Conservation (phyloP, 2,329 filamentous ascomycete species). For the Penicillium sp. region DNA sequence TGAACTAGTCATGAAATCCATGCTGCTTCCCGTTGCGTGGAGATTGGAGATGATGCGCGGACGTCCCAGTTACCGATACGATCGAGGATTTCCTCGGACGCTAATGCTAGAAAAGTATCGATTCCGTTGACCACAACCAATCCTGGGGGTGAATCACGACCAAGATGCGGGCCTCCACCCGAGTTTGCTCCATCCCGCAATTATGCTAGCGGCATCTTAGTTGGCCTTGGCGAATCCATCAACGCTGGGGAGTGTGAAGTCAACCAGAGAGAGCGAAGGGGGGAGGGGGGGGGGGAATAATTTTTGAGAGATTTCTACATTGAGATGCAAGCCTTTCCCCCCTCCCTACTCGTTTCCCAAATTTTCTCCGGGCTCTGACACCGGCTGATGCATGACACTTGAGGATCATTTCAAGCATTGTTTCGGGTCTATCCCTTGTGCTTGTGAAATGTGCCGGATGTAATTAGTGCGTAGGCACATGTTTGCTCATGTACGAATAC, state of each 20-base stretch:
- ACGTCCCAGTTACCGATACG: not conserved
- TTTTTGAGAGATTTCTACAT: too few relatives aligned
- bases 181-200: constrained; percentile 16
- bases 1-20: constrained; percentile 8
- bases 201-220: constrained; percentile 14
- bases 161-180: constrained; percentile 23
- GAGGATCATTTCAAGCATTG: constrained; percentile 3
- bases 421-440: not conserved
- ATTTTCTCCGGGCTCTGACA: constrained; percentile 10
- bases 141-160: constrained; percentile 3
- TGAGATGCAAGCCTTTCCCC: constrained; percentile 4
- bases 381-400: constrained; percentile 6
- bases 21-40: constrained; percentile 11
- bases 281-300: not conserved
- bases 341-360: not conserved
- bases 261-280: too few relatives aligned
- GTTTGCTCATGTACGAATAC: not conserved
- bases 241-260: not conserved
- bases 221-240: constrained; percentile 11
- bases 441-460: constrained; percentile 6
- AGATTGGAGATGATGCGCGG: not conserved
- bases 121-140: constrained; percentile 6
- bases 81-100: constrained; percentile 3
- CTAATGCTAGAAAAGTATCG: constrained; percentile 3
- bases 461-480: constrained; percentile 1